Evolutionary conservation across 371 early-diverging fungal species (phyloP).

Genomic region (Lichtheimia ramosa): DNA sequence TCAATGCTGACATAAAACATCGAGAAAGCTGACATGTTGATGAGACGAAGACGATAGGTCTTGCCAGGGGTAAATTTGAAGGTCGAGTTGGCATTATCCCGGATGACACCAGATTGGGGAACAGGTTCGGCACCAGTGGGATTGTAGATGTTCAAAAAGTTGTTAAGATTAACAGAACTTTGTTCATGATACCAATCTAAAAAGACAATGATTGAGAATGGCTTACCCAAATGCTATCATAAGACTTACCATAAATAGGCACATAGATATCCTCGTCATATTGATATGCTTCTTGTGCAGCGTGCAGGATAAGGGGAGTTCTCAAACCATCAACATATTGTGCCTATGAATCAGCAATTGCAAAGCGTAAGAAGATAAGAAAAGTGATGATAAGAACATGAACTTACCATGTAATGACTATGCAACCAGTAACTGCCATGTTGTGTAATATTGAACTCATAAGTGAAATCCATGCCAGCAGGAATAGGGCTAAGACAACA

Average conservation of each 20-base stretch:
- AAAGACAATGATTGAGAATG: not conserved
- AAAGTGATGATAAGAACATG: too few relatives aligned
- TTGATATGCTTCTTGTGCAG: slow-evolving; percentile 49
- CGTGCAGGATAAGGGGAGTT: slow-evolving; percentile 68
- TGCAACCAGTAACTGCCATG: slow-evolving; percentile 80
- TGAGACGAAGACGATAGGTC: slow-evolving; percentile 36
- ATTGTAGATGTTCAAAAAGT: slow-evolving; percentile 53
- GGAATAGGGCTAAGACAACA: slow-evolving; percentile 39
- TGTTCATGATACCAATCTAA: slow-evolving; percentile 65
- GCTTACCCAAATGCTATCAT: too few relatives aligned
- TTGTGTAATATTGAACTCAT: slow-evolving; percentile 62
- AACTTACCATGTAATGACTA: slow-evolving; percentile 46
- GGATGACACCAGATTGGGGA: slow-evolving; percentile 45
- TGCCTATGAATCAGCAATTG: too few relatives aligned
- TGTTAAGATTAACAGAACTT: slow-evolving; percentile 31
- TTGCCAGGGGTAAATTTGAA: slow-evolving; percentile 26
- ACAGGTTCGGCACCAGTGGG: slow-evolving; percentile 57
- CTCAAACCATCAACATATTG: slow-evolving; percentile 84
- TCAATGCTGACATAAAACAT: slow-evolving; percentile 69
- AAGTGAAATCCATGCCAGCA: slow-evolving; percentile 56
- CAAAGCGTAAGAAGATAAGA: too few relatives aligned
- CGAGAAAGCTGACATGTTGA: slow-evolving; percentile 70
- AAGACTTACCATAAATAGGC: slow-evolving; percentile 36
- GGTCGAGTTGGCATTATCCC: slow-evolving; percentile 29
- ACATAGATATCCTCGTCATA: slow-evolving; percentile 71